Evolutionary conservation across 2,329 filamentous ascomycete species (phyloP), one percentile per base, ranked within the genome.

Genomic region (Hypoxylon sp.): DNA sequence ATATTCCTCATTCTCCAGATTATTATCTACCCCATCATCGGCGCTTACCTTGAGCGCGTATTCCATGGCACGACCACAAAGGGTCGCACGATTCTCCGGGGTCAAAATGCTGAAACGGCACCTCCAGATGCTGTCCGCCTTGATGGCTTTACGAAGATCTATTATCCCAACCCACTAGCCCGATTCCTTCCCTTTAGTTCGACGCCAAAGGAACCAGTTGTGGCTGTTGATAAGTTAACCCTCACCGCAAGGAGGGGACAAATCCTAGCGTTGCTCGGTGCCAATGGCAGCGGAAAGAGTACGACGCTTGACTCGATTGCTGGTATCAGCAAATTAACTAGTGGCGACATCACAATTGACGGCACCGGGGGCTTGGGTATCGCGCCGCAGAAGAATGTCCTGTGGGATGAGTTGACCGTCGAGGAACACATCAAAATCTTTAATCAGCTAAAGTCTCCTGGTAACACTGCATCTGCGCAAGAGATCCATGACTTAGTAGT

Each of bases 371-470:
- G 93, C 0, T 86, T 98, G 19, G 94, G 94, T 13, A 90, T 97
- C 46, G 95, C 93, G 62, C 94, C 94, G 0, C 94, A 98, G 78
- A 94, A 95, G 83, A 98, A 98, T 74, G 94, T 98, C 5, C 86
- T 98, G 32, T 98, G 94, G 94, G 92, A 95, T 73, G 91, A 94
- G 64, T 82, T 98, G 61, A 97, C 92, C 0, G 93, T 97, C 0
- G 88, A 90, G 74, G 93, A 97, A 78, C 94, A 97, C 75, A 89
- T 97, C 15, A 81, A 82, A 8, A 92, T 97, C 54, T 97, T 97
- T 82, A 95, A 96, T 77, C 85, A 86, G 50, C 84, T 98, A 53
- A 98, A 98, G 76, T 87, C 91, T 0, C 86, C 87, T 0, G 80
- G 82, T 0, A 82, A 83, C 0, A 80, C 77, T 3, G 90, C 91